phyloP scores from a whole-genome alignment of 2,329 filamentous ascomycete genomes.

The Epichloe elymi region DNA sequence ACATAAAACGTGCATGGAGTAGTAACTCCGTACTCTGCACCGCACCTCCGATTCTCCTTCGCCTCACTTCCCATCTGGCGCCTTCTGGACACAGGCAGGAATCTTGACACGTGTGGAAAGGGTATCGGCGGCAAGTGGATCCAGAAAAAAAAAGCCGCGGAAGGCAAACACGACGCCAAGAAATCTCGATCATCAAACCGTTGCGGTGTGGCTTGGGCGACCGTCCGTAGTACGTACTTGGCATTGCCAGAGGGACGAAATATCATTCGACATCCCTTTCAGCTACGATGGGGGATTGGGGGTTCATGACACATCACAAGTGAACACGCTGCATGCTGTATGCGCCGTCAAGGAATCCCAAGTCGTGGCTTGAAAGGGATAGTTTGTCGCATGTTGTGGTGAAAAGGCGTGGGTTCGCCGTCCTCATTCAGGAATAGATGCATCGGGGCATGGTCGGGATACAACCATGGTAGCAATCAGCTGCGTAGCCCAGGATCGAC shows the following conservation, averaged over 20 bases:
- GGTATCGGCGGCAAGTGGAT: neutral
- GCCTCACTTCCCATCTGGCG: neutral
- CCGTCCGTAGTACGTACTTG: neutral
- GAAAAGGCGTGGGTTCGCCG: too few species aligned
- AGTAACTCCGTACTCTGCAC: too few species aligned
- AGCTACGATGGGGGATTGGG: neutral
- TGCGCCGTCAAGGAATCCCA: too few species aligned
- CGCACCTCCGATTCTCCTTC: too few species aligned
- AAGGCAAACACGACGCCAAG: neutral
- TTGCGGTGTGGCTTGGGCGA: neutral
- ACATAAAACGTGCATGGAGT: too few species aligned
- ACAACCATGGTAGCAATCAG: too few species aligned
- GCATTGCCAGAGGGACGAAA: neutral
- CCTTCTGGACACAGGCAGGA: neutral
- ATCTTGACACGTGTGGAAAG: neutral
- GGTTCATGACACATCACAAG: neutral
- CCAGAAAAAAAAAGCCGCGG: too few species aligned
- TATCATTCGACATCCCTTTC: neutral
- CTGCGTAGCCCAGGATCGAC: too few species aligned
- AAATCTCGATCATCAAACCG: neutral
- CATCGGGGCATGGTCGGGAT: too few species aligned
- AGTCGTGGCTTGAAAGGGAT: too few species aligned
- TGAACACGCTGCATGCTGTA: neutral
- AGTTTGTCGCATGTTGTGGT: too few species aligned
- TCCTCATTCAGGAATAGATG: too few species aligned